Base-by-base conservation (phyloP, 2,329 filamentous ascomycete species). In the Blastomyces silverae region DNA sequence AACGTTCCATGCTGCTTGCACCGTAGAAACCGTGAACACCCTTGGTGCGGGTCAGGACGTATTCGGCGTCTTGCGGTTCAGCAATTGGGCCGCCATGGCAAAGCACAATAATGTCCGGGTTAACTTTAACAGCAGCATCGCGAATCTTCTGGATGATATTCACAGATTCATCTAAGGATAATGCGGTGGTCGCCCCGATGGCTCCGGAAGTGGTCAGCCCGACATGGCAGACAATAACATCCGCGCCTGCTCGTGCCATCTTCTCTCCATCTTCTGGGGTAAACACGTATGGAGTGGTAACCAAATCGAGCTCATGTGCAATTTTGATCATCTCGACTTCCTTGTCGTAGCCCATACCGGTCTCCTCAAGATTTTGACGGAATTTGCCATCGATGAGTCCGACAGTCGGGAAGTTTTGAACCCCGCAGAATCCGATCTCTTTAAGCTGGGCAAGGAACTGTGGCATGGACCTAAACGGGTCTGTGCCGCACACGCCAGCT, bases 391-490 rank as follows among this genome's bases (percentile, higher is more conserved):
- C 88, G 46, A 90, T 86, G 28, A 90, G 77, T 0, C 88, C 88
- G 1, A 90, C 87, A 0, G 88, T 90, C 0, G 88, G 88, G 72
- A 90, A 90, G 70, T 90, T 90, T 73, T 90, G 88, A 17, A 90
- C 81, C 1, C 88, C 88, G 1, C 84, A 83, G 68, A 90, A 89
- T 0, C 88, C 88, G 20, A 88, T 74, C 1, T 81, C 80, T 64
- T 83, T 82, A 46, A 90, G 77, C 71, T 89, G 81, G 22, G 73
- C 71, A 20, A 90, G 78, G 70, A 90, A 89, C 5, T 74, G 71
- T 2, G 81, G 76, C 73, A 89, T 89, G 64, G 82, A 79, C 39
- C 85, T 81, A 75, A 89, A 89, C 0, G 87, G 88, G 66, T 90
- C 88, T 0, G 87, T 89, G 15, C 83, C 87, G 71, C 88, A 90